These are phyloP conservation scores for Mariannaea sp. DNA, from an alignment of 2,329 filamentous ascomycete genomes.

Conservation along the genomic window DNA sequence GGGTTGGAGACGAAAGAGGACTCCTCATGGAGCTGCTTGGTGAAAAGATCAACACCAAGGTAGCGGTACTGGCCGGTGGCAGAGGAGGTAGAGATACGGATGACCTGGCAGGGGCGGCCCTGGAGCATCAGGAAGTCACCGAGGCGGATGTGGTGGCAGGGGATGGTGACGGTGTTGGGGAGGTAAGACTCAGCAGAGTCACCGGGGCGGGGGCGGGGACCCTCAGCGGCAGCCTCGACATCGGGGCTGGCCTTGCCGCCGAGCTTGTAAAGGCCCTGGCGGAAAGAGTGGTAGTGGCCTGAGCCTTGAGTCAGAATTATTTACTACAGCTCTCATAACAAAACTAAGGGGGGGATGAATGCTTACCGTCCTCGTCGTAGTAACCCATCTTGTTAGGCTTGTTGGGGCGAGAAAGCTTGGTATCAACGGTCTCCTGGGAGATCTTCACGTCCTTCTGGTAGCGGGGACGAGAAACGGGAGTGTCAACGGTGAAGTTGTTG, in stretches of 20 bases:
- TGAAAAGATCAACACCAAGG: conserved; percentile 99
- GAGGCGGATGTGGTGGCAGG: conserved; percentile 99
- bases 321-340: background rate
- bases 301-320: conserved; percentile 23
- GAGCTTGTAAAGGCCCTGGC: conserved; percentile 60
- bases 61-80: conserved; percentile 99
- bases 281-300: conserved; percentile 66
- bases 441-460: conserved; percentile 63
- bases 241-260: conserved; percentile 60
- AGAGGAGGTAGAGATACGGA: conserved; percentile 97
- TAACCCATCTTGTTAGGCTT: conserved; percentile 60
- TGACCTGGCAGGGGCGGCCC: conserved; percentile 99
- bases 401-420: conserved; percentile 49
- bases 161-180: conserved; percentile 93
- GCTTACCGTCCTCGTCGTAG: conserved; percentile 66
- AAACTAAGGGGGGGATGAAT: background rate
- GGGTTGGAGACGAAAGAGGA: conserved; percentile 97
- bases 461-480: conserved; percentile 48
- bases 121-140: conserved; percentile 99
- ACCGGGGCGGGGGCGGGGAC: conserved; percentile 37
- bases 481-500: conserved; percentile 41
- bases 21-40: conserved; percentile 99
- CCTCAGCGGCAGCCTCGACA: conserved; percentile 47
- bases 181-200: conserved; percentile 44
- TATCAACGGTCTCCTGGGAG: conserved; percentile 69